Base-by-base conservation (phyloP, 129 eudicot species). In the Flaveria brownii region DNA sequence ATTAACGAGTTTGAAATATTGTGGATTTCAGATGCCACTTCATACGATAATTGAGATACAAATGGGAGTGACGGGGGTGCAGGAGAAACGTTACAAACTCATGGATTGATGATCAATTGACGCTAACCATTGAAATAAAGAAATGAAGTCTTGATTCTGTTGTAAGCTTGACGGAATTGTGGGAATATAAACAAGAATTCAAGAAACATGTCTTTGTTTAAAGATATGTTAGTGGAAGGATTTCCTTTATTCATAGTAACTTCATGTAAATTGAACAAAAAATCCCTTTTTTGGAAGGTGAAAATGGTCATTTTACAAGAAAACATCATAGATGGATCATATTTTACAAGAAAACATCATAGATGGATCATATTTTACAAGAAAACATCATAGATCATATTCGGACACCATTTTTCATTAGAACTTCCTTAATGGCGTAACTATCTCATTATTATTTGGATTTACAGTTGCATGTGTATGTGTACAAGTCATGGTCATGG, bases 1-100 rank as follows among this genome's bases (percentile, higher is more conserved):
- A 6, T 20, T 54, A 68, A 61, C 9, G 20, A 36, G 9, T 36
- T 61, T 3, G 17, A 73, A 51, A 70, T 47, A 20, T 17, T 33
- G 62, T 51, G 17, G n/a, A 62, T 68, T 80, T 39, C 87, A 95
- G 99, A 82, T 95, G 91, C 99, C 99, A 4, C 99, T 95, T 78
- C 99, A 95, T 84, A 95, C 99, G 63, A 95, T 95, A 51, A 91
- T 91, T 72, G 99, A 95, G 90, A 95, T 95, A 77, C 92, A 91
- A 77, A 95, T 95, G 99, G 99, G 99, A 33, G 99, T 95, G 17
- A 86, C 94, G 0, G 99, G 99, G 9, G 97, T 95, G 64, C 97
- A 95, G 81, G 99, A 95, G 91, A 95, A 95, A 82, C 83, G 97
- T 82, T 95, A 95, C 88, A 95, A 95, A 82, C 97, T 95, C 78